Evolutionary conservation across 1,284 basidiomycete species (phyloP).

Genomic region (Apiotrichum brassicae): DNA sequence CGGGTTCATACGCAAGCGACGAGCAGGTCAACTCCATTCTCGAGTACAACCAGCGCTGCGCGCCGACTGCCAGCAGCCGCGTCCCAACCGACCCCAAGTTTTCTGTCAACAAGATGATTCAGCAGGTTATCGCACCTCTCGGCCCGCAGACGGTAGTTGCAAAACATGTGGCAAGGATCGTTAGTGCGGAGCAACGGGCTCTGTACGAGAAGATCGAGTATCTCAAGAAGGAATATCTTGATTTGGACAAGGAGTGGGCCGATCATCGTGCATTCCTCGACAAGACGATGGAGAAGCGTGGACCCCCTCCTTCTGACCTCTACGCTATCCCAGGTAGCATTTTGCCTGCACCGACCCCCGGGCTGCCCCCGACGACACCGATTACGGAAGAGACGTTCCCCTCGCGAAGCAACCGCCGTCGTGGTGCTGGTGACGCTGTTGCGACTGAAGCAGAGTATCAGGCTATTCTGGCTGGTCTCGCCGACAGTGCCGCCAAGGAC

Average conservation of each 20-base stretch:
- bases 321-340: slow-evolving; percentile 29
- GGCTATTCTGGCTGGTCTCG: slow-evolving; percentile 87
- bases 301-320: slow-evolving; percentile 33
- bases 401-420: slow-evolving; percentile 28
- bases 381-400: slow-evolving; percentile 28
- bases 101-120: slow-evolving; percentile 12
- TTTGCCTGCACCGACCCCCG: slow-evolving; percentile 26
- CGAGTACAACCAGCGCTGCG: slow-evolving; percentile 26
- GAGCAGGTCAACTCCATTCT: slow-evolving; percentile 22
- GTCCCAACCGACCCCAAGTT: slow-evolving; percentile 6
- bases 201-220: slow-evolving; percentile 55
- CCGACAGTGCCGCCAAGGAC: slow-evolving; percentile 86
- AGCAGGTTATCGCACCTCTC: slow-evolving; percentile 17
- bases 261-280: slow-evolving; percentile 65
- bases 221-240: slow-evolving; percentile 62
- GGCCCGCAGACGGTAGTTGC: slow-evolving; percentile 14
- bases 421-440: slow-evolving; percentile 67
- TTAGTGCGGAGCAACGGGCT: slow-evolving; percentile 45
- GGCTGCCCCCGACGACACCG: slow-evolving; percentile 25
- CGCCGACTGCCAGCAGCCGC: slow-evolving; percentile 18
- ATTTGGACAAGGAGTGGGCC: slow-evolving; percentile 63
- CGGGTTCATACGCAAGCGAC: background rate
- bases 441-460: slow-evolving; percentile 95
- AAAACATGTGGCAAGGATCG: slow-evolving; percentile 13
- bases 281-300: slow-evolving; percentile 38